Conservation (phyloP, 2,329 filamentous ascomycete genomes). For the Microthyrium microscopicum region DNA sequence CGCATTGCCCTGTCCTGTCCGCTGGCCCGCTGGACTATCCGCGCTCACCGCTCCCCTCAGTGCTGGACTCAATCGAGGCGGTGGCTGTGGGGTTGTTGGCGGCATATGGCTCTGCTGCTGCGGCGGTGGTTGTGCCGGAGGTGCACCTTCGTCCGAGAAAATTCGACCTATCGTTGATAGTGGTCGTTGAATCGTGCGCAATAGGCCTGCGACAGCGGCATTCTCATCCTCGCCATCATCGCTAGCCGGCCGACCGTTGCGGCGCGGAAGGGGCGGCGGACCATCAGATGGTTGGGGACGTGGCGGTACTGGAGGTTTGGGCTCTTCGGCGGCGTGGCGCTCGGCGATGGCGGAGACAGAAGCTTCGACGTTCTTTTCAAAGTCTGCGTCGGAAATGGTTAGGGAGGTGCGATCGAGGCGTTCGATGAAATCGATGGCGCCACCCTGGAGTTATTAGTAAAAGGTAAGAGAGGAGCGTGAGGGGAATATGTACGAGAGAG, state of each 20-base stretch:
- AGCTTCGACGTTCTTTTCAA: conserved; percentile 89
- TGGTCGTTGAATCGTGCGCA: conserved; percentile 81
- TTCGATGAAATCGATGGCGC: conserved; percentile 91
- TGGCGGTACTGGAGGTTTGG: conserved; percentile 24
- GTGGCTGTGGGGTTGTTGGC: conserved; percentile 2
- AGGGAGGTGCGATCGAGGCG: conserved; percentile 86
- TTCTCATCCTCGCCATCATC: conserved; percentile 44
- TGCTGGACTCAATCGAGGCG: too few relatives aligned
- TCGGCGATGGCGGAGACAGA: conserved; percentile 93
- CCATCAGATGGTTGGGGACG: conserved; percentile 10
- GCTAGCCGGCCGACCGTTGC: conserved; percentile 34
- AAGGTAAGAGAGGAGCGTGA: neutral
- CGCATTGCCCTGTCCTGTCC: conserved; percentile 39
- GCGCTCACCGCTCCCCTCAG: conserved; percentile 14
- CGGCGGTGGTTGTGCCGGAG: conserved; percentile 12
- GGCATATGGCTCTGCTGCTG: conserved; percentile 1
- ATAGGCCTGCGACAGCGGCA: conserved; percentile 65
- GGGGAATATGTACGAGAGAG: conserved; percentile 66
- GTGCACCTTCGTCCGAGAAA: conserved; percentile 54
- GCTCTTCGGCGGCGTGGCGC: conserved; percentile 50
- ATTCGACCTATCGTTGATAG: conserved; percentile 86
- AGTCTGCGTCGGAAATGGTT: conserved; percentile 87
- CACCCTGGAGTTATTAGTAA: conserved; percentile 40
- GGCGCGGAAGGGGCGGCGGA: conserved; percentile 28
- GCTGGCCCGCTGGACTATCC: conserved; percentile 15